phyloP scores from a whole-genome alignment of 2,329 filamentous ascomycete genomes.

The Fusarium sp. region DNA sequence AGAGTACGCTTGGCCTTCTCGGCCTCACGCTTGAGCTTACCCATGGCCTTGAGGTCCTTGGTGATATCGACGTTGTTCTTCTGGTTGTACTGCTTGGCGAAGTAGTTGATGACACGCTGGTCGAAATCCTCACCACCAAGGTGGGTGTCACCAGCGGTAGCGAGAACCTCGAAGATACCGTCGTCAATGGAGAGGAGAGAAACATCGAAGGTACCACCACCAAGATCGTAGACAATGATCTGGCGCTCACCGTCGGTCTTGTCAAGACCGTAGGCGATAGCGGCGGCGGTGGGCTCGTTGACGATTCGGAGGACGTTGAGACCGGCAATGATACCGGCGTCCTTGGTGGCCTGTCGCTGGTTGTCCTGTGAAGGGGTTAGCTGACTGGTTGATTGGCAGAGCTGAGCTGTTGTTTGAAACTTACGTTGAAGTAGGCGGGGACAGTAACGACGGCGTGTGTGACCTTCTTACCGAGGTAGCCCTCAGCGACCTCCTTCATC shows the following conservation, averaged over 20 bases:
- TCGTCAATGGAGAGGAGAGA: constrained; percentile 91
- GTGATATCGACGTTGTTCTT: constrained; percentile 92
- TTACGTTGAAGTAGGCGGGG: constrained; percentile 91
- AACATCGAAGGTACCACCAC: constrained; percentile 95
- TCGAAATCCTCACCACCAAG: constrained; percentile 99
- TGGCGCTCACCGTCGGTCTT: constrained; percentile 86
- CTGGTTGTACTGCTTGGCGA: constrained; percentile 99
- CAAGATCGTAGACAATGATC: constrained; percentile 93
- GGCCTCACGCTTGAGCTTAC: constrained; percentile 98
- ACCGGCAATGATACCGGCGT: constrained; percentile 90
- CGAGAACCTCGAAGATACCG: constrained; percentile 93
- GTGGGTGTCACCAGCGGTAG: constrained; percentile 96
- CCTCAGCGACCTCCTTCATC: constrained; percentile 87
- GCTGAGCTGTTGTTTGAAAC: constrained; percentile 23
- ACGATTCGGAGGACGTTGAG: constrained; percentile 96
- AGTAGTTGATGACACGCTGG: constrained; percentile 95
- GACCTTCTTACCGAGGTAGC: constrained; percentile 84
- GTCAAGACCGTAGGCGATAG: constrained; percentile 93
- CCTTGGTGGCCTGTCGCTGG: constrained; percentile 96
- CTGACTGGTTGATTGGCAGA: background rate
- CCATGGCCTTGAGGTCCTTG: constrained; percentile 97
- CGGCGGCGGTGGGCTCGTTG: constrained; percentile 95
- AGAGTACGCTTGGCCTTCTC: constrained; percentile 99
- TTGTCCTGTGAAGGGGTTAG: constrained; percentile 69
- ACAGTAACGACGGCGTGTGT: constrained; percentile 93